Evolutionary conservation across 768 basidiomycete species (phyloP).

Genomic region (Lentinula lateritia): DNA sequence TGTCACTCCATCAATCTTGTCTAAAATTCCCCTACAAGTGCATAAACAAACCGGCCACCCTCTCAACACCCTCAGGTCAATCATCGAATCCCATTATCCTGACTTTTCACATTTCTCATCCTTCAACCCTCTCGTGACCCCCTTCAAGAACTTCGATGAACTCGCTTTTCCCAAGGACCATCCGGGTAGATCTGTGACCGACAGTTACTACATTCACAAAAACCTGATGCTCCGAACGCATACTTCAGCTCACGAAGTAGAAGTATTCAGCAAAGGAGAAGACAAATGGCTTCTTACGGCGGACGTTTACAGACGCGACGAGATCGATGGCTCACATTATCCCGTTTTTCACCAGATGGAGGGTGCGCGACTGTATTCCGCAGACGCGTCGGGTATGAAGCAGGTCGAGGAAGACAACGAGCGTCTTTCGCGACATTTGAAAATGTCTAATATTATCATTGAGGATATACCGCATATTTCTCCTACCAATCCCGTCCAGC

Average conservation of each 20-base stretch:
- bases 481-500: conserved; percentile 75
- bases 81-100: conserved; percentile 83
- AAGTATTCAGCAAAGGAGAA: conserved; percentile 72
- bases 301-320: conserved; percentile 97
- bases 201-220: conserved; percentile 94
- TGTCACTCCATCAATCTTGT: conserved; percentile 77
- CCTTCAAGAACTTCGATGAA: conserved; percentile 92
- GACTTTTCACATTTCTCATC: conserved; percentile 69
- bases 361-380: conserved; percentile 78
- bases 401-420: conserved; percentile 71
- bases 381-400: conserved; percentile 49
- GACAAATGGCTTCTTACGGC: conserved; percentile 89
- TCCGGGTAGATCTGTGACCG: conserved; percentile 83
- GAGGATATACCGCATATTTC: conserved; percentile 79
- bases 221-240: conserved; percentile 93
- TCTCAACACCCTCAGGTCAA: conserved; percentile 73
- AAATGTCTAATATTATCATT: conserved; percentile 73
- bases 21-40: conserved; percentile 71
- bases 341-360: conserved; percentile 99
- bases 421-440: conserved; percentile 52
- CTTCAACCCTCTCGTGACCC: conserved; percentile 85
- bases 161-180: conserved; percentile 92
- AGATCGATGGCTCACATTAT: conserved; percentile 95
- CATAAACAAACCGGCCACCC: conserved; percentile 80
- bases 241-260: conserved; percentile 97